A percentile compares a stretch with the other conserved stretches of the same genome.
Conservation (phyloP, 352 stramenopile species). For the Vaucheria bursata region DNA sequence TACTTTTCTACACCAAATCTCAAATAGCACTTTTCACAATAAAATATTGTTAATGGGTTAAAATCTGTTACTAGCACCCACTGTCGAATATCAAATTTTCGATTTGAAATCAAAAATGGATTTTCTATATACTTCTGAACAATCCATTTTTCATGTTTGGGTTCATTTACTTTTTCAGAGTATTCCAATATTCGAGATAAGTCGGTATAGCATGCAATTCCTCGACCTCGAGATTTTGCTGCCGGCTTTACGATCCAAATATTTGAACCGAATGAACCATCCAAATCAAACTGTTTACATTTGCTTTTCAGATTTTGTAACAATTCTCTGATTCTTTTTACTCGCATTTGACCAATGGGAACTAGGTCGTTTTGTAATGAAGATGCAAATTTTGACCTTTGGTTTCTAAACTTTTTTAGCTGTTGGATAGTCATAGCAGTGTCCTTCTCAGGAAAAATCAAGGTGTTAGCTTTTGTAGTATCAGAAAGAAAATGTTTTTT, state of each 20-base stretch:
- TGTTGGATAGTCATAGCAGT: too few relatives aligned
- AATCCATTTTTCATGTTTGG: conserved; percentile 51
- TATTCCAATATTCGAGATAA: conserved; percentile 68
- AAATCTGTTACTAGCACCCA: conserved; percentile 83
- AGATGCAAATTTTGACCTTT: too few relatives aligned
- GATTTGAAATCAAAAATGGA: conserved; percentile 53
- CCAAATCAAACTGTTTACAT: conserved; percentile 43
- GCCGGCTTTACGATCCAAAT: conserved; percentile 85
- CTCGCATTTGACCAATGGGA: background rate
- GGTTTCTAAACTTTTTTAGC: too few relatives aligned
- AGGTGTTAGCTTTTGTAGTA: too few relatives aligned
- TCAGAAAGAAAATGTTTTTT: too few relatives aligned
- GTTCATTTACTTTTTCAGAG: conserved; percentile 55
- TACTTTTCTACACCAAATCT: conserved; percentile 72
- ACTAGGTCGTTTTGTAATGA: background rate
- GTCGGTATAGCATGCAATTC: conserved; percentile 76
- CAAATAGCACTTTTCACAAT: conserved; percentile 79
- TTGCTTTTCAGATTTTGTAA: background rate
- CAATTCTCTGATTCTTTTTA: background rate
- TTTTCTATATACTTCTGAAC: conserved; percentile 66
- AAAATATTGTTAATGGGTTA: conserved; percentile 84
- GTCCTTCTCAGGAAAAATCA: too few relatives aligned
- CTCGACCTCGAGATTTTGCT: conserved; percentile 45
- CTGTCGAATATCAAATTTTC: conserved; percentile 63
- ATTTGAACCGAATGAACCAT: conserved; percentile 54